Evolutionary conservation across 306 rosid species (phyloP).

Genomic region (Rubus idaeus): DNA sequence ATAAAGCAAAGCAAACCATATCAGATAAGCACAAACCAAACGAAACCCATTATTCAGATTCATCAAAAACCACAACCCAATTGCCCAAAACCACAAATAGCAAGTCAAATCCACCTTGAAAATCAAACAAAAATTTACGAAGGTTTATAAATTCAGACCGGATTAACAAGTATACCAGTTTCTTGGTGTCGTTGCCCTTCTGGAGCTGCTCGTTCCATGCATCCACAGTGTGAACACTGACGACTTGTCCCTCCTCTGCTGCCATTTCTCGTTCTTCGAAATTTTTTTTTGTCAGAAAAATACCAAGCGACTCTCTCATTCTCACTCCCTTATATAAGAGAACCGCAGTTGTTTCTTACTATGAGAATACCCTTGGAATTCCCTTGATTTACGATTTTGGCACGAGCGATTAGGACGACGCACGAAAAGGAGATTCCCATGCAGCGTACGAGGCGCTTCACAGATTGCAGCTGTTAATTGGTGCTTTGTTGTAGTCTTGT

Average conservation of each 20-base stretch:
- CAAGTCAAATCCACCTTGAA: neutral
- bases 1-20: neutral
- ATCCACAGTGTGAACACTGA: slow-evolving; percentile 61
- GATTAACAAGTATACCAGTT: slow-evolving; percentile 37
- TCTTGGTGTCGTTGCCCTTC: slow-evolving; percentile 60
- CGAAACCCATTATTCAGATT: slow-evolving; percentile 18
- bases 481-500: neutral
- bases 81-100: neutral
- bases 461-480: neutral
- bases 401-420: slow-evolving; percentile 6
- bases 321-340: slow-evolving; percentile 23
- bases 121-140: neutral
- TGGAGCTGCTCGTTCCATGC: slow-evolving; percentile 61
- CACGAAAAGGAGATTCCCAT: slow-evolving; percentile 13
- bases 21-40: slow-evolving; percentile 20
- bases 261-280: slow-evolving; percentile 33
- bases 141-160: neutral
- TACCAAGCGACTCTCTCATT: neutral
- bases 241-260: slow-evolving; percentile 68
- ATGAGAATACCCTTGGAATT: neutral
- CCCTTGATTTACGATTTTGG: slow-evolving; percentile 30
- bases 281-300: neutral
- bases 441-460: slow-evolving; percentile 14
- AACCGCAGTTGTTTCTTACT: neutral
- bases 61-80: slow-evolving; percentile 7